Conservation (phyloP, 305 asterid genomes). For the Solanum hybrid region DNA sequence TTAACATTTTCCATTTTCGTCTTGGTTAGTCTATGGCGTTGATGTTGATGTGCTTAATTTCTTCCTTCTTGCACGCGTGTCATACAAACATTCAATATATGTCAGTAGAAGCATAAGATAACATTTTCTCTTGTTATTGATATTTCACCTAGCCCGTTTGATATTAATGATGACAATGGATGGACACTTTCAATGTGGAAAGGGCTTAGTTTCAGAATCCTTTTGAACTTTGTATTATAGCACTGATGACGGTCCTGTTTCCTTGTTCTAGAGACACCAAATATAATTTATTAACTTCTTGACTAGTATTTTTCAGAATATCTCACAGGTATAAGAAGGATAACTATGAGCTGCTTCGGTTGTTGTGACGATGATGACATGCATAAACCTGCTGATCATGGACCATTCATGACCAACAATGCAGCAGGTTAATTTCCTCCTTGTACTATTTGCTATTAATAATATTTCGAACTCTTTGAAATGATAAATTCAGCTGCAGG, state of each 20-base stretch:
- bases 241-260: not conserved
- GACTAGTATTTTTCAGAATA: not conserved
- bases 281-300: not conserved
- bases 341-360: slow-evolving; percentile 58
- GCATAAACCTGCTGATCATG: slow-evolving; percentile 53
- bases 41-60: not conserved
- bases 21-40: not conserved
- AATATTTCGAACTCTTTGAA: not conserved
- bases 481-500: not conserved
- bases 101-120: not conserved
- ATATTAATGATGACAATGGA: not conserved
- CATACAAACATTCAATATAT: not conserved
- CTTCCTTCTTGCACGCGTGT: not conserved
- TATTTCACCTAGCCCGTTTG: not conserved
- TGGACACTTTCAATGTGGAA: not conserved
- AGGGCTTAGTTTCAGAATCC: not conserved
- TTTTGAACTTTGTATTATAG: not conserved
- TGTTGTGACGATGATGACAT: slow-evolving; percentile 61
- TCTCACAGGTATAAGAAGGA: not conserved
- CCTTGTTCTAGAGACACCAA: not conserved
- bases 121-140: not conserved
- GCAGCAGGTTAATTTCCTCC: slow-evolving; percentile 37
- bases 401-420: slow-evolving; percentile 38
- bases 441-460: not conserved
- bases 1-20: not conserved